These are phyloP conservation scores for Neofusicoccum umdonicola DNA, from an alignment of 2,329 filamentous ascomycete genomes.

Conservation along the genomic window DNA sequence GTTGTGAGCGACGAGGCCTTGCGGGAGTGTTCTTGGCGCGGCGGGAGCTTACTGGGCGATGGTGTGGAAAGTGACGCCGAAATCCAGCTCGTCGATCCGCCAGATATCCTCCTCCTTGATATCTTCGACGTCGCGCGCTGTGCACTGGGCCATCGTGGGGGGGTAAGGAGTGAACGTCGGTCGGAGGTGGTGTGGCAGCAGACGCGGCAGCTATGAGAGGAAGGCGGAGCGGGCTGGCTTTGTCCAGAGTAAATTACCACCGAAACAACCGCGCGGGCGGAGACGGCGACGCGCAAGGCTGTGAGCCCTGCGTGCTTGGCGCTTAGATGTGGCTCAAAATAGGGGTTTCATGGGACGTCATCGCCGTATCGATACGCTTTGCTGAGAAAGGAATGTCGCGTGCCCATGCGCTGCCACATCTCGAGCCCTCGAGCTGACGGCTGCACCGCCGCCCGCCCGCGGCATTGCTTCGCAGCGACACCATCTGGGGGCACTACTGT, in stretches of 20 bases:
- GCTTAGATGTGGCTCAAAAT: conserved; percentile 5
- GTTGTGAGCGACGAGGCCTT: background rate
- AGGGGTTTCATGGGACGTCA: conserved; percentile 10
- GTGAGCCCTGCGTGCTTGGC: conserved; percentile 13
- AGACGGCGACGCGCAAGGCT: conserved; percentile 9
- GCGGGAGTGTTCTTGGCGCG: background rate
- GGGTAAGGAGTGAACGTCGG: conserved; percentile 15
- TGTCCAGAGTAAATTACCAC: conserved; percentile 16
- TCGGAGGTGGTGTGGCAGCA: conserved; percentile 16
- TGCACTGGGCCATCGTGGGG: conserved; percentile 21
- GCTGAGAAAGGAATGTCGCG: conserved; percentile 1
- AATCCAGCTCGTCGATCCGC: conserved; percentile 11
- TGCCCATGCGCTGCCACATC: background rate
- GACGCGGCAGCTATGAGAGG: conserved; percentile 7
- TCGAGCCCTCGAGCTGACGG: background rate
- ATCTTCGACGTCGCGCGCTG: conserved; percentile 34
- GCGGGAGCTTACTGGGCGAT: conserved; percentile 13
- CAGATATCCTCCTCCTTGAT: conserved; percentile 28
- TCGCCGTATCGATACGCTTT: conserved; percentile 8
- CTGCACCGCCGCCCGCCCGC: background rate
- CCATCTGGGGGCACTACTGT: background rate
- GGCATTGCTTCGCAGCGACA: background rate
- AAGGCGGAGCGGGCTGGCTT: conserved; percentile 7
- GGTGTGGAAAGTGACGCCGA: conserved; percentile 17
- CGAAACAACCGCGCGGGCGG: conserved; percentile 13